Percentiles rank a stretch among this genome's conserved stretches.
phyloP scores from a whole-genome alignment of 768 basidiomycete species.

The Termitomyces sp. region DNA sequence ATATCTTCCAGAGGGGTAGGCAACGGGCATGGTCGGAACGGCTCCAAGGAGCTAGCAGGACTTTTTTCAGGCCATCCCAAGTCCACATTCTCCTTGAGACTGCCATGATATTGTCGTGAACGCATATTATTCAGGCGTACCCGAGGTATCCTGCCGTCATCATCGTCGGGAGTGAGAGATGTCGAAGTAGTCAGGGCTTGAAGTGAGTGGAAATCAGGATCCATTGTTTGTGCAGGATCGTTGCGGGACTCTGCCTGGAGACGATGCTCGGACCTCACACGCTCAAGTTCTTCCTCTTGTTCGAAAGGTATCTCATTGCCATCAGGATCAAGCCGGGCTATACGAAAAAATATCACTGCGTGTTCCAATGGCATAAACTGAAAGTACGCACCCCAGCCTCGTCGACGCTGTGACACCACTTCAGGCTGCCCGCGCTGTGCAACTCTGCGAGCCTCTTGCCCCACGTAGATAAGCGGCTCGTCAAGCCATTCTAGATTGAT shows the following conservation, averaged over 20 bases:
- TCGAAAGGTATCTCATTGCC: constrained; percentile 63
- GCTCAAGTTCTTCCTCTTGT: constrained; percentile 60
- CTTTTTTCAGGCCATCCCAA: background rate
- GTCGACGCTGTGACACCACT: constrained; percentile 24
- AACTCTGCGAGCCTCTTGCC: constrained; percentile 24
- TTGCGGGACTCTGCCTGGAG: constrained; percentile 24
- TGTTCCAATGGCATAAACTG: background rate
- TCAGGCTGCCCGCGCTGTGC: constrained; percentile 1
- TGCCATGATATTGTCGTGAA: constrained; percentile 4
- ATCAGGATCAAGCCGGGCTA: constrained; percentile 51
- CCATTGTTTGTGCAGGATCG: constrained; percentile 1
- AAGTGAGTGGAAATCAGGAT: constrained; percentile 11
- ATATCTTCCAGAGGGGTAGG: constrained; percentile 57
- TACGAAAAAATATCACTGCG: constrained; percentile 1
- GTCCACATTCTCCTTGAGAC: constrained; percentile 17
- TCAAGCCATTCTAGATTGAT: constrained; percentile 38
- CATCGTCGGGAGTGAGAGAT: constrained; percentile 17
- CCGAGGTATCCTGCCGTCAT: constrained; percentile 13
- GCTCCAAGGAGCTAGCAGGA: constrained; percentile 8
- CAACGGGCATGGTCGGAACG: constrained; percentile 43
- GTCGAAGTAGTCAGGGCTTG: constrained; percentile 14
- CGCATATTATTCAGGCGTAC: constrained; percentile 17
- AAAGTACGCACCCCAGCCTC: constrained; percentile 43
- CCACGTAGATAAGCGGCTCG: constrained; percentile 26
- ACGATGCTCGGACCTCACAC: constrained; percentile 45